phyloP scores from a whole-genome alignment of 768 basidiomycete genomes.

The Pisolithus tinctorius region DNA sequence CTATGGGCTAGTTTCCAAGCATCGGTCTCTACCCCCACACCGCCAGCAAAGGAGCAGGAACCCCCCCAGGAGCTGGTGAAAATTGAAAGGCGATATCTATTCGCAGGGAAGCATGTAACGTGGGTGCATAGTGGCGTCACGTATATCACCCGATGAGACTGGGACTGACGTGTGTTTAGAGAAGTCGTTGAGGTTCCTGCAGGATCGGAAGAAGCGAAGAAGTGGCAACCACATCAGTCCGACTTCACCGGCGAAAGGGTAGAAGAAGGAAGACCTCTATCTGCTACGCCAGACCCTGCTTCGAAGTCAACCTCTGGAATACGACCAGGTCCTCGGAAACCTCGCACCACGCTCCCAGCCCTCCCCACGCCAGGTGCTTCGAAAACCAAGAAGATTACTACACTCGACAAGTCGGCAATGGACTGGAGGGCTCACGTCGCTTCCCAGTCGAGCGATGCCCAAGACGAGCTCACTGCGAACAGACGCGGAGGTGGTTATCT shows the following conservation, averaged over 20 bases:
- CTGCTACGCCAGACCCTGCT: neutral
- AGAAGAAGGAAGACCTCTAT: slow-evolving; percentile 2
- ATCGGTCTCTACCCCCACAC: slow-evolving; percentile 37
- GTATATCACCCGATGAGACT: slow-evolving; percentile 2
- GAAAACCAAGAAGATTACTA: slow-evolving; percentile 73
- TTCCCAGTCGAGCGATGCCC: slow-evolving; percentile 35
- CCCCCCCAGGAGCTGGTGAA: slow-evolving; percentile 44
- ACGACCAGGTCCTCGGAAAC: slow-evolving; percentile 60
- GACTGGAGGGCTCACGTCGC: slow-evolving; percentile 74
- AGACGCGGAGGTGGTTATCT: slow-evolving; percentile 73
- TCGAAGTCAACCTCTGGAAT: slow-evolving; percentile 19
- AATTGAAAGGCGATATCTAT: slow-evolving; percentile 62
- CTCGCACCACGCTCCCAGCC: slow-evolving; percentile 49
- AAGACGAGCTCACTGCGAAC: slow-evolving; percentile 71
- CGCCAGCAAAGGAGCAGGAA: slow-evolving; percentile 10
- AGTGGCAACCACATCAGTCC: slow-evolving; percentile 36
- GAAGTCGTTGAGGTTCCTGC: slow-evolving; percentile 70
- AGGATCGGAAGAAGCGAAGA: slow-evolving; percentile 67
- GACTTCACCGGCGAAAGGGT: slow-evolving; percentile 1
- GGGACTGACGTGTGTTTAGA: slow-evolving; percentile 31
- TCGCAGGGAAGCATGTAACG: slow-evolving; percentile 73
- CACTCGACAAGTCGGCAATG: slow-evolving; percentile 80
- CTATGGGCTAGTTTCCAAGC: slow-evolving; percentile 68
- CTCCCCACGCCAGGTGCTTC: slow-evolving; percentile 40
- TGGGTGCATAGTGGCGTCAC: slow-evolving; percentile 31